Evolutionary conservation across 768 basidiomycete genomes (phyloP), one percentile per base, ranked within the genome.

Genomic region (Suillus lakei): DNA sequence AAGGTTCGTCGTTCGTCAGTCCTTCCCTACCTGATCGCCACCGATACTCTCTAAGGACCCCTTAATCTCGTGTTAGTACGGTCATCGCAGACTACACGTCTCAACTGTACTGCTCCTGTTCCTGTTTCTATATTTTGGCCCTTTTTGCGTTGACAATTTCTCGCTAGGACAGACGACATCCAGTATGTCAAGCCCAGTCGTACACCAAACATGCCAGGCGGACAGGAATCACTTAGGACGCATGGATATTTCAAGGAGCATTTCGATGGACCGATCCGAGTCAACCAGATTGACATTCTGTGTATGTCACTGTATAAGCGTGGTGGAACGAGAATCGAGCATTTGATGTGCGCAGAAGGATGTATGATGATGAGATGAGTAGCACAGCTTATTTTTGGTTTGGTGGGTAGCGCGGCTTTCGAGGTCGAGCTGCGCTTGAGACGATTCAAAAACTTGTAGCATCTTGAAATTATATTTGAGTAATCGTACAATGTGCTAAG

Each of bases 231-330:
- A 10, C 88, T 99, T n/a, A 96, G 96, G 56, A 98, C 95, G 36
- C 97, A 99, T 73, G 96, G 98, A 34, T 95, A 98, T 79, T 95
- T 96, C 85, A 98, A 99, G 82, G 96, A 95, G 21, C 87, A 93
- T 76, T 95, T 96, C 78, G 96, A 98, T 73, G 94, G 93, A 16
- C 93, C 92, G 26, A 89, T 98, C 28, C 28, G 50, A 16, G 15
- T 50, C 70, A 91, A 86, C 73, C 95, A 96, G 81, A 97, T 98
- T 95, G 97, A 99, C 70, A 97, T 95, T 18, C 86, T 98, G 63
- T 98, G 96, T 77, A 91, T 99, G 91, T 89, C 90, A 53, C 74
- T 99, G 64, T 98, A 99, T 81, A 99, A 99, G 80, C 84, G 98
- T 92, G 90, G 75, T 98, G 95, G 91, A 82, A 88, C 56, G 80